Conservation (phyloP, 192 early-diverging fungal genomes). For the Podila clonocystis region DNA sequence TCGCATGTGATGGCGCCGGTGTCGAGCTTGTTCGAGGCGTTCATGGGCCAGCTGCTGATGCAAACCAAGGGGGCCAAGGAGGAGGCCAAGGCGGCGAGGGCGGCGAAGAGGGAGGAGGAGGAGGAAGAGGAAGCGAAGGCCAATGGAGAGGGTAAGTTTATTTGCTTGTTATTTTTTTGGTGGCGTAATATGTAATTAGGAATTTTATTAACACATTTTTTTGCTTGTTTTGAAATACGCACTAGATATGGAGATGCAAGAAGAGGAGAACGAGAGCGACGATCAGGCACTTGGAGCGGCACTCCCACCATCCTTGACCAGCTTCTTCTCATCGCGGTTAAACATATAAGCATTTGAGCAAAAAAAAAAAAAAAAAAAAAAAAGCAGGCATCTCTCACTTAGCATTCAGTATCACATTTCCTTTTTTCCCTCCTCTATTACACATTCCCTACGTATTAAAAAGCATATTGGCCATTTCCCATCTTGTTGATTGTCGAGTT, state of each 20-base stretch:
- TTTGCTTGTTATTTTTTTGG: neutral
- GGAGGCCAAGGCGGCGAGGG: conserved; percentile 11
- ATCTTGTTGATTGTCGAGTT: no score
- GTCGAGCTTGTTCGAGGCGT: conserved; percentile 56
- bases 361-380: no score
- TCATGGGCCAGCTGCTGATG: conserved; percentile 54
- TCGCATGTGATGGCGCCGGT: conserved; percentile 68
- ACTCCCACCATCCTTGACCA: conserved; percentile 29
- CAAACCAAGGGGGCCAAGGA: conserved; percentile 34
- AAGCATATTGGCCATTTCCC: neutral
- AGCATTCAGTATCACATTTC: neutral
- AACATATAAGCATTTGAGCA: conserved; percentile 22
- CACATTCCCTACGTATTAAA: neutral
- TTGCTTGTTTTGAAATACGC: neutral
- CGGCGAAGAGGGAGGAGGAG: conserved; percentile 17
- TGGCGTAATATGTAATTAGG: neutral
- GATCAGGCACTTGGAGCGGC: conserved; percentile 7
- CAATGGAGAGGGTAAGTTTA: neutral
- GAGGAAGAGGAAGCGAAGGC: conserved; percentile 6
- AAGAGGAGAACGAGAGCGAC: neutral
- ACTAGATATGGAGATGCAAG: conserved; percentile 43
- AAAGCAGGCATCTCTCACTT: neutral
- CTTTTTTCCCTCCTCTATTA: neutral
- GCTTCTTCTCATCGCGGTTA: conserved; percentile 43
- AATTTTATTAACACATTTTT: neutral